Base-by-base conservation (phyloP, 2,329 filamentous ascomycete species). In the Penicillium sp. region DNA sequence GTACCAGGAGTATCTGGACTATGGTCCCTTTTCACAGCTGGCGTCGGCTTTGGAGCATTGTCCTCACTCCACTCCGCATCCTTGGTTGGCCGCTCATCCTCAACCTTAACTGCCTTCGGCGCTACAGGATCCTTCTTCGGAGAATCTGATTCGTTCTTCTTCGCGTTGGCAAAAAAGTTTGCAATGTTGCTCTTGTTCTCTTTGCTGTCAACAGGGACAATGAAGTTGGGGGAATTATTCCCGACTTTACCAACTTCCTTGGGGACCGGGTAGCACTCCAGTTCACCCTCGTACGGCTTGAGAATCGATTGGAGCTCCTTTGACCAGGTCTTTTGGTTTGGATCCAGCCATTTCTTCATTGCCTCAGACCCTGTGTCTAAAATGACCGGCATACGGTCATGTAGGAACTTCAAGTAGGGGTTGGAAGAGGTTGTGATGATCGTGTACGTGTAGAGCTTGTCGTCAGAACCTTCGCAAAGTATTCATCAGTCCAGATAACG, bases 341-440 rank as follows among this genome's bases (percentile, higher is more conserved):
- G 89, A 65, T 96, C 87, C 14, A 97, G 77, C 90, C 90, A 96
- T 4, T 68, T 82, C 46, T 75, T 79, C 63, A 95, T 76, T 10
- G 77, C 80, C 1, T 87, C 79, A 0, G 86, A 89, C 3, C 83
- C 83, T 4, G 87, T 83, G 5, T 96, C 84, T 0, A 99, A 69
- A 27, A 97, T 88, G 5, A 95, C 92, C 0, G 93, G 93, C 93
- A 99, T 99, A 13, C 93, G 84, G 63, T 95, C 87, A 66, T 99
- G 93, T 14, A 99, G 76, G 58, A 95, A 97, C 25, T 78, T 83
- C 41, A 97, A 77, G 66, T 92, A 87, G 54, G 84, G 77, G 62
- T 92, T 95, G 7, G 89, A 88, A 52, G 86, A 80, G 1, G 92
- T 97, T 1, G 93, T 99, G 67, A 97, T 92, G 65, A 99, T 83